Evolutionary conservation across 352 stramenopile genomes (phyloP), one percentile per base, ranked within the genome.

Genomic region (Pythium phragmitis): DNA sequence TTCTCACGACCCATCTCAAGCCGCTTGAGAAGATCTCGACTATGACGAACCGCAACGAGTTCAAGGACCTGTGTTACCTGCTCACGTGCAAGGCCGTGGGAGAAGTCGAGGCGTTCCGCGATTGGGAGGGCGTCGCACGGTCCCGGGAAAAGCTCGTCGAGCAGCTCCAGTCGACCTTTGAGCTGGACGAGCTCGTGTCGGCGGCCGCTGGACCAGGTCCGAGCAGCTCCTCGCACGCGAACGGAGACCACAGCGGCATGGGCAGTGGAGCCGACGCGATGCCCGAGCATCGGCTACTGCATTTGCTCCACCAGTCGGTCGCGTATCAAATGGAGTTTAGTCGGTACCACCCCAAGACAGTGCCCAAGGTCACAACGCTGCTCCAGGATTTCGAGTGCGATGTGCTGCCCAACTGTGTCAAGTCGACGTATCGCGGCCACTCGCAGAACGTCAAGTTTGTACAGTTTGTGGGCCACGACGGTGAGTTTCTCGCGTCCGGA

Each of bases 301-400:
- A 90, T 41, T 70, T 96, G 43, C 67, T 95, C 16, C 86, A 94
- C 47, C 88, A 96, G 62, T 87, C 82, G 52, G 87, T 95, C 11
- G 85, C 88, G 8, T 96, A 96, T 67, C 88, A 96, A 60, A 93
- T 95, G 83, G 88, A 96, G 57, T 96, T 96, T 57, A 92, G 82
- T 77, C 79, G 83, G 41, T 94, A 94, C 50, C 85, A 94, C 46
- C 86, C 84, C 1, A 92, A 93, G 60, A 94, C 85, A 2, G 82
- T 94, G 39, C 88, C 88, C 28, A 93, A 92, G 41, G 86, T 96
- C 23, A 80, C 81, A 60, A 93, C 86, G 39, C 67, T 96, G 50
- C 68, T 94, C 39, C 77, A 80, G 14, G 88, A 96, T 61, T 96
- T 94, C 70, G 84, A 95, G 66, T 92, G 88, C 61, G 83, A 94